Evolutionary conservation across 768 basidiomycete genomes (phyloP).

Genomic region (Lactarius hatsudake): DNA sequence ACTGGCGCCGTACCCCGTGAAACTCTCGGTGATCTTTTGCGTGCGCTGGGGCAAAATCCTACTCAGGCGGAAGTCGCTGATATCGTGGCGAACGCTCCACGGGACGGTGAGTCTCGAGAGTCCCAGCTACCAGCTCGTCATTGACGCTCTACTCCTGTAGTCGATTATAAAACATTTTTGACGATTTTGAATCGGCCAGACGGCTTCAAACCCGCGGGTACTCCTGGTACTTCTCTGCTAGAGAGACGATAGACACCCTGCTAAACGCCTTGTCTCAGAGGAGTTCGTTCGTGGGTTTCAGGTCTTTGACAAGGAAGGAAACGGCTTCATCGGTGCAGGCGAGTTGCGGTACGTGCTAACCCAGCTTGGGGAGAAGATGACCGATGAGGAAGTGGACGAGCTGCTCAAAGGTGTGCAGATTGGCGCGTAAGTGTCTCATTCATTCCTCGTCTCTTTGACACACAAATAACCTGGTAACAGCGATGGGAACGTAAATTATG

Average conservation of each 20-base stretch:
- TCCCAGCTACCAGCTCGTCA: neutral
- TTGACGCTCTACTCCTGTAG: constrained; percentile 39
- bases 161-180: constrained; percentile 91
- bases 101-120: constrained; percentile 56
- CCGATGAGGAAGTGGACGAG: constrained; percentile 97
- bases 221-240: constrained; percentile 66
- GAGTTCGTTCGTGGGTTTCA: constrained; percentile 99
- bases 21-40: constrained; percentile 86
- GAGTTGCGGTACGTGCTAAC: constrained; percentile 82
- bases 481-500: constrained; percentile 97
- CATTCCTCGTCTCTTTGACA: constrained; percentile 7
- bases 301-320: constrained; percentile 95
- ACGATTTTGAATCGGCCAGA: constrained; percentile 91
- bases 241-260: neutral
- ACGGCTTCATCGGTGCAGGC: constrained; percentile 88
- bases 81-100: constrained; percentile 66
- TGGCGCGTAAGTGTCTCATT: constrained; percentile 58
- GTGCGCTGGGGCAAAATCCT: constrained; percentile 97
- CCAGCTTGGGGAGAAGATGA: constrained; percentile 97
- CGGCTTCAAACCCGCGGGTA: constrained; percentile 96
- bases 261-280: constrained; percentile 48
- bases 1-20: constrained; percentile 87
- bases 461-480: constrained; percentile 40
- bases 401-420: constrained; percentile 94
- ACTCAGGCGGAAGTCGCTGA: constrained; percentile 96